Evolutionary conservation across 495 filamentous ascomycete species (phyloP), one percentile per base, ranked within the genome.

Genomic region (Aspergillus ellipticus): DNA sequence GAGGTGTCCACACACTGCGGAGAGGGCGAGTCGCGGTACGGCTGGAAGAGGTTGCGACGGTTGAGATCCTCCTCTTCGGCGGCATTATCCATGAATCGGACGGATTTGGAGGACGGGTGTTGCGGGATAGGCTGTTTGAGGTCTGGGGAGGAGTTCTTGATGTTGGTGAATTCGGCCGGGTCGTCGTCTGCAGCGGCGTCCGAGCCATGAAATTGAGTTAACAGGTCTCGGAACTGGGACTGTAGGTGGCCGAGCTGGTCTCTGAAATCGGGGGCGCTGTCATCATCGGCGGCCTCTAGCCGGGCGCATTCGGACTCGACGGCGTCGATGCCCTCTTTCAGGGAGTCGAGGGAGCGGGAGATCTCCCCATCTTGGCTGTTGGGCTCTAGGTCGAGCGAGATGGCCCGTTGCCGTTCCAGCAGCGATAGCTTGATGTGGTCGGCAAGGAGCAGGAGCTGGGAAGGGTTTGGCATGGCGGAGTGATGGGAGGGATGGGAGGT

Each of bases 291-390:
- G 37, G 84, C 81, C 54, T 85, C 76, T 28, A 90, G 70, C 26
- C 82, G 78, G 50, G 73, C 69, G 56, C 85, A 75, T 58, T 94
- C 86, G 43, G 82, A 79, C 62, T 89, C 85, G 20, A 96, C 75
- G 11, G 81, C 71, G 59, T 90, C 85, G 59, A 98, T 82, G 15
- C 94, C 92, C 58, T 92, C 89, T 41, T 83, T 83, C 49, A 98
- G 82, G 35, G 88, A 89, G 28, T 95, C 89, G 39, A 98, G 80
- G 9, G 92, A 96, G 42, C 89, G 80, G 6, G 90, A 92, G 58
- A 97, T 94, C 60, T 95, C 88, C 28, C 87, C 87, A 77, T 95
- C 91, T 71, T 96, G 89, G 6, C 87, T 82, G 66, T 90, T 90
- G 7, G 87, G 84, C 64, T 91, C 85, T 28, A 96, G 84, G 54